Conservation (phyloP, 2,329 filamentous ascomycete genomes). For the Tolypocladium tropicale region DNA sequence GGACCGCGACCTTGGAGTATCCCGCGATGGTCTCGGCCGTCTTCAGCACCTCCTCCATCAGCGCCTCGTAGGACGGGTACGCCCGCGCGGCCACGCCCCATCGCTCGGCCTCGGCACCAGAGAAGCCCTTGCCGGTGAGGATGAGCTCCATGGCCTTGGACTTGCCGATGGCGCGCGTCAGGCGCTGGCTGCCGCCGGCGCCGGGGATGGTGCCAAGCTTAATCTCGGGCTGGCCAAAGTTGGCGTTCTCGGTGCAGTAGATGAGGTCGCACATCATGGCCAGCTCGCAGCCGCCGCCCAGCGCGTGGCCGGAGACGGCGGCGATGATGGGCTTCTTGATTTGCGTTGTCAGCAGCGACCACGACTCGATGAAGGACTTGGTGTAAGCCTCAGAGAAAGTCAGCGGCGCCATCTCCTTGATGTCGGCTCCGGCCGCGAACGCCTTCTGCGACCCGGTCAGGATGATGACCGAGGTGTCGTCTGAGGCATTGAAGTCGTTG, state of each 20-base stretch:
- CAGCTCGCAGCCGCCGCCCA: constrained; percentile 92
- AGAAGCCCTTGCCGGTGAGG: constrained; percentile 75
- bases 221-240: constrained; percentile 95
- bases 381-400: constrained; percentile 84
- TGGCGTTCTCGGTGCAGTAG: constrained; percentile 77
- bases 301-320: constrained; percentile 86
- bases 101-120: constrained; percentile 70
- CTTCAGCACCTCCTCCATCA: constrained; percentile 70
- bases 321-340: constrained; percentile 92
- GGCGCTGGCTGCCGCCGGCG: constrained; percentile 79
- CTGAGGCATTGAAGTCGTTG: constrained; percentile 56
- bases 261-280: constrained; percentile 96
- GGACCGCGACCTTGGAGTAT: constrained; percentile 76
- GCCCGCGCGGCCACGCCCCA: constrained; percentile 85
- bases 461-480: constrained; percentile 64
- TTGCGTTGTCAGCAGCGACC: constrained; percentile 74
- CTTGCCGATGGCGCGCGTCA: constrained; percentile 77
- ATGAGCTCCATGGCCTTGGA: constrained; percentile 85
- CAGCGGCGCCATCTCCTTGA: constrained; percentile 96
- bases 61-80: constrained; percentile 69
- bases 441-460: constrained; percentile 83
- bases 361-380: constrained; percentile 86
- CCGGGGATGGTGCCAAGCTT: constrained; percentile 90
- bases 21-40: constrained; percentile 85
- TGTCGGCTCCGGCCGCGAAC: constrained; percentile 93